These are phyloP conservation scores for Chaetomium strumarium DNA, from an alignment of 2,329 filamentous ascomycete species.

Conservation along the genomic window DNA sequence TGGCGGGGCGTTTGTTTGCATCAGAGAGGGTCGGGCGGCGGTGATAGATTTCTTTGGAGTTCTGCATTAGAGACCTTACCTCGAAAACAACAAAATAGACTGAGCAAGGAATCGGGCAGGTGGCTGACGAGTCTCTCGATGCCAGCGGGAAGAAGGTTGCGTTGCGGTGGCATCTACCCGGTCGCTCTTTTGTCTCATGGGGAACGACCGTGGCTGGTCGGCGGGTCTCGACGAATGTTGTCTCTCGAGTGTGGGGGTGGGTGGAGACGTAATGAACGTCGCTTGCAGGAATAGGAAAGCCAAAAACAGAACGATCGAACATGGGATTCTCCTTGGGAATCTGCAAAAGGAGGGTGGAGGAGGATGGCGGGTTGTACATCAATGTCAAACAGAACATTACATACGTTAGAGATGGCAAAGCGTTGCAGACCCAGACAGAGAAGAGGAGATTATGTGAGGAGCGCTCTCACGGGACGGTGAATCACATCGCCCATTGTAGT, in stretches of 20 bases:
- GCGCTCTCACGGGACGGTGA: too few species aligned
- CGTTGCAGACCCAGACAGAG: too few species aligned
- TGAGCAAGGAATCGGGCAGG: conserved; percentile 17
- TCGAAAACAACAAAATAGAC: conserved; percentile 24
- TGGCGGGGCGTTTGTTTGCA: conserved; percentile 33
- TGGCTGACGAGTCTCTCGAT: conserved; percentile 16
- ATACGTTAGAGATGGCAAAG: not conserved
- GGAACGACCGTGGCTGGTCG: too few species aligned
- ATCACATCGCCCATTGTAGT: too few species aligned
- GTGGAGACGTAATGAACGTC: too few species aligned
- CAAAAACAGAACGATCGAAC: not conserved
- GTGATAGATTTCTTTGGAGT: conserved; percentile 31
- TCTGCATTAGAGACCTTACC: conserved; percentile 29
- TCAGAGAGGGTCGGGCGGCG: conserved; percentile 29
- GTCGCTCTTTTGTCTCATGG: too few species aligned
- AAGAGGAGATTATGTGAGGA: too few species aligned
- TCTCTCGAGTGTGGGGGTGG: too few species aligned
- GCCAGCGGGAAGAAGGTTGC: too few species aligned
- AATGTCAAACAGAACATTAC: not conserved
- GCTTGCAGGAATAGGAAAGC: not conserved
- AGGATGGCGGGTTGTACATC: not conserved
- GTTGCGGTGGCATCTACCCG: too few species aligned
- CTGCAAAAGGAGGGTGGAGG: not conserved
- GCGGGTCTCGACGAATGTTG: too few species aligned
- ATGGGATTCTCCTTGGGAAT: not conserved